Evolutionary conservation across 768 basidiomycete genomes (phyloP), one percentile per base, ranked within the genome.

Genomic region (Cystobasidium tubakii): DNA sequence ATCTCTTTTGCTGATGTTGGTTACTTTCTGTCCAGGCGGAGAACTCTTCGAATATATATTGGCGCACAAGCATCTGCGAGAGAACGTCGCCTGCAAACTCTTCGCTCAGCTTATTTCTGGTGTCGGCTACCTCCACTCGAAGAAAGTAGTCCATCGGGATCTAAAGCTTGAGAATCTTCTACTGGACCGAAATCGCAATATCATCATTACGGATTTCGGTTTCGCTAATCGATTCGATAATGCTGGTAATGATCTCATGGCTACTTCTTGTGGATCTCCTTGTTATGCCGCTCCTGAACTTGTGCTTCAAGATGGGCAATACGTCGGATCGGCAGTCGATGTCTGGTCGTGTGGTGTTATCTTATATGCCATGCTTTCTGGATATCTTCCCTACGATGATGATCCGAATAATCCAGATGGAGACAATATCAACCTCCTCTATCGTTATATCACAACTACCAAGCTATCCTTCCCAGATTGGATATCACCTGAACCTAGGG

Each of bases 171-270:
- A 98, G 83, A 99, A 98, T 80, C 85, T 99, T 1, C 88, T 99
- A 50, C 88, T 99, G 73, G 96, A 99, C 83, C 90, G 94, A 75
- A 88, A 97, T 80, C 88, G 96, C 64, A 98, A 99, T 80, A 92
- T 99, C 77, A 95, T 99, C 84, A 96, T 99, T 84, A 97, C 96
- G 73, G 96, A 98, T 81, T 99, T 99, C 81, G 96, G 96, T 15
- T 99, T 98, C 79, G 96, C 96, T 74, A 99, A 98, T 83, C 88
- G 90, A 63, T 99, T 98, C 80, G 92, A 95, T 81, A 91, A 95
- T 79, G 87, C 88, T 36, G 76, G 88, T 12, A 92, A 94, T 82
- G 96, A 99, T 80, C 87, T 98, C 76, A 98, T 98, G 96, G 93
- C 96, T 80, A 98, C 96, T 0, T 91, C 89, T 76, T 98, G 96